Evolutionary conservation across 805 yeast species (phyloP).

Genomic region (Ascoidea tarda): DNA sequence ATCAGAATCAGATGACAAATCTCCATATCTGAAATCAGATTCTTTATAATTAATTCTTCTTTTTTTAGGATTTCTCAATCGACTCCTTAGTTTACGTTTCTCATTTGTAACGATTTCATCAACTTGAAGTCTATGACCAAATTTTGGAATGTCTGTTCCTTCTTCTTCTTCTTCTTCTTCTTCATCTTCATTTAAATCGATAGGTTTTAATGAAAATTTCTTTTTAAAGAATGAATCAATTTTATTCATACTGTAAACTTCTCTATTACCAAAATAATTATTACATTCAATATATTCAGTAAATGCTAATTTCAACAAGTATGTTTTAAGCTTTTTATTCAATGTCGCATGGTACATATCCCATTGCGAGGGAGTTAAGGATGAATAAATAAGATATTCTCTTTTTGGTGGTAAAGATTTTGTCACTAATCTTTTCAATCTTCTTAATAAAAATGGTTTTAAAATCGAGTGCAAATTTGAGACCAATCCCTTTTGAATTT

Average conservation of each 20-base stretch:
- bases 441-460: constrained; percentile 74
- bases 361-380: constrained; percentile 49
- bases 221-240: constrained; percentile 29
- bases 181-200: constrained; percentile 13
- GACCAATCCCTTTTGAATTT: constrained; percentile 47
- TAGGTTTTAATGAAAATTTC: constrained; percentile 19
- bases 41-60: constrained; percentile 5
- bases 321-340: constrained; percentile 25
- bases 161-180: constrained; percentile 6
- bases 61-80: constrained; percentile 1
- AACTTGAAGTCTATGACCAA: neutral
- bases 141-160: neutral
- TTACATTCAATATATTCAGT: constrained; percentile 37
- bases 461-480: constrained; percentile 74
- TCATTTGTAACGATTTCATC: constrained; percentile 2
- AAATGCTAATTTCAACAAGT: constrained; percentile 31
- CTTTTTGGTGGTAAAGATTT: constrained; percentile 72
- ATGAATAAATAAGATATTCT: constrained; percentile 71
- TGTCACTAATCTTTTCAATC: constrained; percentile 62
- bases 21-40: constrained; percentile 1
- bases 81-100: neutral
- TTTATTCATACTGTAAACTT: constrained; percentile 12
- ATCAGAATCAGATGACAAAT: constrained; percentile 12
- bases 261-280: constrained; percentile 11
- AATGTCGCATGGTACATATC: constrained; percentile 43